Conservation (phyloP, 2,329 filamentous ascomycete genomes). For the Scedosporium boydii region DNA sequence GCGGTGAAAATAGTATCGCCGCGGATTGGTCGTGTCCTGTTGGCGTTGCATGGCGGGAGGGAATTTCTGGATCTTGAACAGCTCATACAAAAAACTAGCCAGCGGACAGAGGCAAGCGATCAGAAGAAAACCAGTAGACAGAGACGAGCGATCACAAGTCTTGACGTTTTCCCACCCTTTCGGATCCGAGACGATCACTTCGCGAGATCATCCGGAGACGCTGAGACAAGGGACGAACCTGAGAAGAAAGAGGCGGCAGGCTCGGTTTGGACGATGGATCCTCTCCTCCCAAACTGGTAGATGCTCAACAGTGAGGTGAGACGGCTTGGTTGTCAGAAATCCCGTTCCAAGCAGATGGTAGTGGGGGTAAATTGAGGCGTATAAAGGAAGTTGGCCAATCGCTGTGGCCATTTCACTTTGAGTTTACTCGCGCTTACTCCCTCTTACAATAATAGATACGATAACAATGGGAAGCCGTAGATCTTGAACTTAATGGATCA, state of each 20-base stretch:
- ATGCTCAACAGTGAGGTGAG: not conserved
- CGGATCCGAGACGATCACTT: not conserved
- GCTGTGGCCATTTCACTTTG: no score
- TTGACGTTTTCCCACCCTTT: not conserved
- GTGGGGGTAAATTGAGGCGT: not conserved
- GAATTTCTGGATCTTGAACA: not conserved
- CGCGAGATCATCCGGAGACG: not conserved
- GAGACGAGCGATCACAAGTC: not conserved
- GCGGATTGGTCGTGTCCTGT: not conserved
- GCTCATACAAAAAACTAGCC: not conserved
- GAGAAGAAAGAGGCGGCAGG: not conserved
- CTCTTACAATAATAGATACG: no score
- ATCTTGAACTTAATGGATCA: no score
- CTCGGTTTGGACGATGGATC: not conserved
- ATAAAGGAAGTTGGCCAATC: no score
- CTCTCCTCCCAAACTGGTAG: not conserved
- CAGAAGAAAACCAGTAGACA: not conserved
- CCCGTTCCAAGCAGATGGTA: not conserved
- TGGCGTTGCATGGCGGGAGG: not conserved
- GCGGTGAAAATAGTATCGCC: not conserved
- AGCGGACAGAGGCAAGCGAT: not conserved
- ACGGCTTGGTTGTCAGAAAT: not conserved
- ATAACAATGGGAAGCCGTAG: no score
- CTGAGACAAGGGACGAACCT: not conserved
- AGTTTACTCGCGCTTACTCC: no score